Conservation (phyloP, 2,329 filamentous ascomycete genomes). For the Mariannaea sp. region DNA sequence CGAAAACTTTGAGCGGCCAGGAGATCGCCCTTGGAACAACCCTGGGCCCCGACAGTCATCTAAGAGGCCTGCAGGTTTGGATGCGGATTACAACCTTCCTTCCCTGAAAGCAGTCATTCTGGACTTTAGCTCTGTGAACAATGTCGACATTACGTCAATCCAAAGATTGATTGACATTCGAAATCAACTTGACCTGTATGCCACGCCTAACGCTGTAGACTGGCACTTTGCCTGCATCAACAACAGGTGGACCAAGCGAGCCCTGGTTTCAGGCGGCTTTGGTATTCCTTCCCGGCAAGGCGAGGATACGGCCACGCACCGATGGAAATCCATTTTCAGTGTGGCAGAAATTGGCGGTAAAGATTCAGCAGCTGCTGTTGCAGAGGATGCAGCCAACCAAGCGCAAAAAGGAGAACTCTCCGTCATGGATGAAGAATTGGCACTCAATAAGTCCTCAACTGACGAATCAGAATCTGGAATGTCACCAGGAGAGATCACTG, state of each 20-base stretch:
- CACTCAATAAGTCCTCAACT: slow-evolving; percentile 24
- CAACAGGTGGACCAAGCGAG: slow-evolving; percentile 90
- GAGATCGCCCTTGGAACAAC: slow-evolving; percentile 94
- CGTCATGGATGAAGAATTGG: slow-evolving; percentile 45
- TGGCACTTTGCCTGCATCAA: slow-evolving; percentile 96
- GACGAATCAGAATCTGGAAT: slow-evolving; percentile 24
- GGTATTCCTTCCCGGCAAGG: slow-evolving; percentile 70
- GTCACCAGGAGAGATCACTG: slow-evolving; percentile 34
- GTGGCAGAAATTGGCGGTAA: slow-evolving; percentile 83
- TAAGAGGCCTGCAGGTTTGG: slow-evolving; percentile 42
- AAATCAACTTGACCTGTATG: slow-evolving; percentile 88
- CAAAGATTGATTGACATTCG: slow-evolving; percentile 93
- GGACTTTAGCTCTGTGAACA: slow-evolving; percentile 92
- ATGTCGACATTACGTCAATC: slow-evolving; percentile 89
- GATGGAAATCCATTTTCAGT: slow-evolving; percentile 95
- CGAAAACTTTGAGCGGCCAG: slow-evolving; percentile 64
- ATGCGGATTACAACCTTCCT: slow-evolving; percentile 57
- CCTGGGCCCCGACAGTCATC: slow-evolving; percentile 67
- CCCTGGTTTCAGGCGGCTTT: slow-evolving; percentile 84
- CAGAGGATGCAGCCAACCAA: slow-evolving; percentile 64
- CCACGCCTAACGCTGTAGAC: slow-evolving; percentile 79
- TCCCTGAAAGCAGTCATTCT: slow-evolving; percentile 88
- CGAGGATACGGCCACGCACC: slow-evolving; percentile 54
- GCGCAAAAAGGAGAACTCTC: slow-evolving; percentile 39
- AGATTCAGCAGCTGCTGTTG: slow-evolving; percentile 69